Conservation (phyloP, 768 basidiomycete genomes). For the Leccinellum rugosiceps region DNA sequence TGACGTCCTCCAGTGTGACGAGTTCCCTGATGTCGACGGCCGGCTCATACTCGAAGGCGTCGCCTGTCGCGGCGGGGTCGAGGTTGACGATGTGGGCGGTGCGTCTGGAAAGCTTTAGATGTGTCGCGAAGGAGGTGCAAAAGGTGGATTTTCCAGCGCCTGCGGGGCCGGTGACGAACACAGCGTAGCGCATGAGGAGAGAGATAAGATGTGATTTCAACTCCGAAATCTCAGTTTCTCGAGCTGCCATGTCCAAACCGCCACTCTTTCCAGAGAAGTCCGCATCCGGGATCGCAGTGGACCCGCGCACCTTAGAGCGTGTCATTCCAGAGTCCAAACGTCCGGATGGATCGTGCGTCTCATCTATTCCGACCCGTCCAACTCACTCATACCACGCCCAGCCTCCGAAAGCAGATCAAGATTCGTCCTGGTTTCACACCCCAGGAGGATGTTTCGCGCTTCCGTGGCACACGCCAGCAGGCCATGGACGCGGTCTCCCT, state of each 20-base stretch:
- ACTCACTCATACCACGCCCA: conserved; percentile 30
- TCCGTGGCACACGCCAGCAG: conserved; percentile 73
- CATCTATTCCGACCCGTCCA: background rate
- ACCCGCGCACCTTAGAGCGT: conserved; percentile 82
- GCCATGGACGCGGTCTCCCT: conserved; percentile 62
- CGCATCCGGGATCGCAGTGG: conserved; percentile 75
- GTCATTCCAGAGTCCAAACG: conserved; percentile 84
- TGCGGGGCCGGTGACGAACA: conserved; percentile 91
- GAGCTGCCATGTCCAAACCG: conserved; percentile 63
- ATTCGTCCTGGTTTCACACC: conserved; percentile 93
- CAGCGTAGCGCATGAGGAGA: conserved; percentile 75
- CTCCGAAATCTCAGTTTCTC: conserved; percentile 24
- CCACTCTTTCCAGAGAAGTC: conserved; percentile 70
- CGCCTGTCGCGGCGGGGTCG: conserved; percentile 86
- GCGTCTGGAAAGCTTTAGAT: conserved; percentile 78
- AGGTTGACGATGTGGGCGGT: conserved; percentile 93
- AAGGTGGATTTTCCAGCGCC: conserved; percentile 98
- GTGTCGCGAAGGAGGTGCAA: conserved; percentile 81
- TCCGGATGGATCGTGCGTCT: conserved; percentile 75
- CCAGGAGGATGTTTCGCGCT: conserved; percentile 88
- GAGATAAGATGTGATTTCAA: conserved; percentile 25
- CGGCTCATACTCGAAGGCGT: conserved; percentile 90
- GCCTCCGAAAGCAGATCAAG: conserved; percentile 83
- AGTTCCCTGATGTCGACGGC: conserved; percentile 92
- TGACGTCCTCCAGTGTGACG: conserved; percentile 90